Evolutionary conservation across 768 basidiomycete species (phyloP).

Genomic region (Daedaleopsis sinensis): DNA sequence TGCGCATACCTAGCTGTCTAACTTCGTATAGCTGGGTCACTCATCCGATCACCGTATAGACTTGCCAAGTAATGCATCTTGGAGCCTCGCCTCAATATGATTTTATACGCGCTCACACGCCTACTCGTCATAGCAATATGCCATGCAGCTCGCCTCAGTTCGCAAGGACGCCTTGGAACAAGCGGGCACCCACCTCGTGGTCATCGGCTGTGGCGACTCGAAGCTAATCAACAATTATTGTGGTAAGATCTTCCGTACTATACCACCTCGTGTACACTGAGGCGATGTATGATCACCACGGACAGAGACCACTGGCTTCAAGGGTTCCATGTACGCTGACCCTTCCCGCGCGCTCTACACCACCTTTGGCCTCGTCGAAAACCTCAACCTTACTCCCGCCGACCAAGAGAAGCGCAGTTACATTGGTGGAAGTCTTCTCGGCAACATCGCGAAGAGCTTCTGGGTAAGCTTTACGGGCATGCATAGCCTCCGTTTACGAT

Average conservation of each 20-base stretch:
- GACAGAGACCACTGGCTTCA: constrained; percentile 49
- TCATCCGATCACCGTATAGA: neutral
- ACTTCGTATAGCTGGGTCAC: neutral
- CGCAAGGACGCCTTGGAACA: constrained; percentile 42
- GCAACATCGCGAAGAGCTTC: constrained; percentile 42
- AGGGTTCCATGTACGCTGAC: constrained; percentile 62
- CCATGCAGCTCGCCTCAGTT: constrained; percentile 47
- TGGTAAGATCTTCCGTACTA: constrained; percentile 34
- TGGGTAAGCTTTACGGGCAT: constrained; percentile 44
- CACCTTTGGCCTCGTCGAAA: constrained; percentile 62
- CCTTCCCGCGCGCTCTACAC: constrained; percentile 61
- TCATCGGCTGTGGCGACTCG: constrained; percentile 67
- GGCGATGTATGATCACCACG: neutral
- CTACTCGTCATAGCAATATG: constrained; percentile 45
- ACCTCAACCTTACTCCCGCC: constrained; percentile 45
- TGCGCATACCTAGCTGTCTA: constrained; percentile 32
- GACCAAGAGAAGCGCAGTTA: constrained; percentile 51
- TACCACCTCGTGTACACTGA: neutral
- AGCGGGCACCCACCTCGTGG: constrained; percentile 45
- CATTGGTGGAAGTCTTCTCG: constrained; percentile 34
- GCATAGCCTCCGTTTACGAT: neutral
- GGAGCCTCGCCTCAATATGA: constrained; percentile 1
- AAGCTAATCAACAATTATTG: constrained; percentile 50
- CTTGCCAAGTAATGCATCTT: constrained; percentile 13
- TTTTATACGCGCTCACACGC: constrained; percentile 1